These are phyloP conservation scores for Apiospora rasikravindrae DNA, from an alignment of 2,329 filamentous ascomycete genomes.

Conservation along the genomic window DNA sequence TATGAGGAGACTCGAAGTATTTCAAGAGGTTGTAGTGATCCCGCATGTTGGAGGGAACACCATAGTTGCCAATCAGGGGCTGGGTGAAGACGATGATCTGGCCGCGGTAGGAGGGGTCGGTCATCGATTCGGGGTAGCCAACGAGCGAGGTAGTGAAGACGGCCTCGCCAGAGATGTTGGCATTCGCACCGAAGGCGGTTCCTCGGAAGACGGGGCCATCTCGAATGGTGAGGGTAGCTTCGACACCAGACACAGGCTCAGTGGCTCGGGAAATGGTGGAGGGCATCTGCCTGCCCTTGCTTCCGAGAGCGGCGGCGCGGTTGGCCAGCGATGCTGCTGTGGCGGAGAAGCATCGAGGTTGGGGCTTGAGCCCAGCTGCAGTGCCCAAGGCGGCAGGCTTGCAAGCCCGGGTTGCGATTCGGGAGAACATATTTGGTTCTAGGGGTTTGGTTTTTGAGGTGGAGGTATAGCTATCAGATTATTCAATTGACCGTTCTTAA, in stretches of 20 bases:
- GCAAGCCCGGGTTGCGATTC: conserved; percentile 57
- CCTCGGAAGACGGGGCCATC: conserved; percentile 96
- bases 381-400: conserved; percentile 56
- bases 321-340: conserved; percentile 40
- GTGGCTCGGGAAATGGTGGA: conserved; percentile 62
- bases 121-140: conserved; percentile 95
- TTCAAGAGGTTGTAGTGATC: conserved; percentile 91
- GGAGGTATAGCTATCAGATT: conserved; percentile 32
- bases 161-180: conserved; percentile 96
- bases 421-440: conserved; percentile 59
- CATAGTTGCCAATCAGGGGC: conserved; percentile 97
- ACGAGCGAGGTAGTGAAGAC: conserved; percentile 99
- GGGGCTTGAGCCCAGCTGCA: conserved; percentile 34
- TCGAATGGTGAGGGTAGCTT: conserved; percentile 94
- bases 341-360: conserved; percentile 46
- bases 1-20: conserved; percentile 98
- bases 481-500: conserved; percentile 45
- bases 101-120: conserved; percentile 85
- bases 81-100: conserved; percentile 99
- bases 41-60: conserved; percentile 83
- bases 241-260: conserved; percentile 70
- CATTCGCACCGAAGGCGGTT: conserved; percentile 94
- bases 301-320: conserved; percentile 65
- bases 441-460: conserved; percentile 23
- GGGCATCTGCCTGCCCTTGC: conserved; percentile 72